Base-by-base conservation (phyloP, 768 basidiomycete species). In the Kwoniella sp. region DNA sequence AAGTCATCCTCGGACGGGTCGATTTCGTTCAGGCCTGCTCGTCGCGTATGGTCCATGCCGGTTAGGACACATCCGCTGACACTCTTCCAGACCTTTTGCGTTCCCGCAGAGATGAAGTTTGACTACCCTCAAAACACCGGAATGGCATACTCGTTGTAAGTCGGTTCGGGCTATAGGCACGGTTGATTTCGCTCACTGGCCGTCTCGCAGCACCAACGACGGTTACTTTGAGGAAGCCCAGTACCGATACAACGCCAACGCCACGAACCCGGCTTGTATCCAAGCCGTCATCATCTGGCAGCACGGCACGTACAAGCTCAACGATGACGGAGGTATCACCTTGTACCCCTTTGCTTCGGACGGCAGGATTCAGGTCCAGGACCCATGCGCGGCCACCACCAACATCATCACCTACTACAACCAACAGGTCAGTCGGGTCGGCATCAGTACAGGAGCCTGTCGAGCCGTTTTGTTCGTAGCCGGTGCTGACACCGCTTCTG, bases 321-420 rank as follows among this genome's bases (percentile, higher is more conserved):
- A 82, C 53, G 19, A 77, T 46, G 92, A 96, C 67, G 90, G 90
- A 6, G 93, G 89, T 9, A 81, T 98, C 53, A 71, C 80, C 33
- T 76, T 89, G 65, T 75, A 69, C 2, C 88, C 91, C 1, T 80
- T 89, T 57, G 81, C 79, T 15, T 57, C 65, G 15, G 93, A 99
- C 71, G 93, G 93, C 14, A 88, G 83, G 75, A 89, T 95, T 72
- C 92, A 93, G 78, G 80, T 96, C 33, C 90, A 99, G 78, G 86
- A 92, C 60, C 86, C 90, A 0, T 99, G 93, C 67, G 86, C 86
- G 0, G 87, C 90, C 9, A 78, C 81, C 9, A 89, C 91, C 25
- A 89, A 90, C 71, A 85, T 92, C 69, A 82, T 96, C 65, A 84
- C 91, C 65, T 71, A 77, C 39, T 96, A 90, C 80, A 86, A 88